Evolutionary conservation across 2,329 filamentous ascomycete genomes (phyloP).

Genomic region (Nemania bipapillata): DNA sequence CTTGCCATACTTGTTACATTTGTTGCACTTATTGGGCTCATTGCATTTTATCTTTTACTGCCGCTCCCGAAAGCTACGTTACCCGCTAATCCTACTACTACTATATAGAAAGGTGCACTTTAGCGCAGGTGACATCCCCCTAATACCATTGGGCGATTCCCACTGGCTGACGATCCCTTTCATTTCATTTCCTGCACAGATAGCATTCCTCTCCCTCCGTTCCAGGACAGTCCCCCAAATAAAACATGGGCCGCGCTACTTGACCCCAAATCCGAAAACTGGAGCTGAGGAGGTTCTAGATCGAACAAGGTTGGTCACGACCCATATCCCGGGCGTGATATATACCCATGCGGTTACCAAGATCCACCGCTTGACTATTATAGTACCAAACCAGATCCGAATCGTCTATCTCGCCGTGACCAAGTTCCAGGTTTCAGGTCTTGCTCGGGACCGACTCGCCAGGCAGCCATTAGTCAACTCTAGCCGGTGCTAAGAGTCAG

Average conservation of each 20-base stretch:
- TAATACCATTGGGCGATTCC: conserved; percentile 56
- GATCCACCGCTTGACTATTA: conserved; percentile 39
- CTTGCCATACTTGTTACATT: too few species aligned
- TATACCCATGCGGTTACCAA: conserved; percentile 39
- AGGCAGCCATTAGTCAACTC: too few species aligned
- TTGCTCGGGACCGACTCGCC: too few species aligned
- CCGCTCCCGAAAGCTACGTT: neutral
- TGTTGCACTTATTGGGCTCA: too few species aligned
- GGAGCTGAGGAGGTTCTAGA: conserved; percentile 58
- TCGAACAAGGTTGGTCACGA: conserved; percentile 15
- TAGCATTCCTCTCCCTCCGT: conserved; percentile 54
- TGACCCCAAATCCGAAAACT: conserved; percentile 58
- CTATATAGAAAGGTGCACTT: neutral
- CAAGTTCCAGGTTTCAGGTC: conserved; percentile 61
- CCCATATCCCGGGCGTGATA: conserved; percentile 44
- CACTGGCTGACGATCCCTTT: conserved; percentile 58
- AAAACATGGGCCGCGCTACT: conserved; percentile 57
- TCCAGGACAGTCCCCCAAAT: conserved; percentile 55
- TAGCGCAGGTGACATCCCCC: neutral
- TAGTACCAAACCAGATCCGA: conserved; percentile 22
- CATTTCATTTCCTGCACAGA: conserved; percentile 61
- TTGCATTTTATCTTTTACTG: neutral
- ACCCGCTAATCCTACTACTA: neutral
- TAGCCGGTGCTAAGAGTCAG: too few species aligned
- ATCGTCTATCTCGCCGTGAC: conserved; percentile 61